Conservation (phyloP, 2,329 filamentous ascomycete species). For the Anthostomella pinea region DNA sequence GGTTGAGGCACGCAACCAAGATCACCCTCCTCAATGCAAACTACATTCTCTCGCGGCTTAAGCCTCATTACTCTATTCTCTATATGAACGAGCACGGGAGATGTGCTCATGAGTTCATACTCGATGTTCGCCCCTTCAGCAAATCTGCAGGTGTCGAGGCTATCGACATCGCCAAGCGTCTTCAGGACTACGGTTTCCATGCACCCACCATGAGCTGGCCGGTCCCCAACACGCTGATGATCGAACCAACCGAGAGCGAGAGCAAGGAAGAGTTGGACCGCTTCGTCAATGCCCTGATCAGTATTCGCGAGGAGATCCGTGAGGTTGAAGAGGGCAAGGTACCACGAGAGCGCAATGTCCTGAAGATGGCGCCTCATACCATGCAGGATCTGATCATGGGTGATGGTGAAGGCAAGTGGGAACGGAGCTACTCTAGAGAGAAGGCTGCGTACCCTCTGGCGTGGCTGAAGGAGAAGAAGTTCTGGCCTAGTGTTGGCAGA, state of each 20-base stretch:
- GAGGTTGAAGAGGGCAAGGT: slow-evolving; percentile 77
- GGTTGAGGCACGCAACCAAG: slow-evolving; percentile 85
- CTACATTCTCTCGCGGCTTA: slow-evolving; percentile 87
- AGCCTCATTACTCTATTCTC: slow-evolving; percentile 83
- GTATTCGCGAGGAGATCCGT: slow-evolving; percentile 80
- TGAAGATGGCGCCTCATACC: slow-evolving; percentile 87
- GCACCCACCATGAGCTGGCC: slow-evolving; percentile 97
- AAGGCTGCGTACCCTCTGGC: slow-evolving; percentile 82
- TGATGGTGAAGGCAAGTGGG: slow-evolving; percentile 63
- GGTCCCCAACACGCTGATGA: slow-evolving; percentile 93
- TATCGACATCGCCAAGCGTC: slow-evolving; percentile 92
- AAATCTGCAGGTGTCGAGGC: slow-evolving; percentile 81
- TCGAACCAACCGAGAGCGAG: slow-evolving; percentile 94
- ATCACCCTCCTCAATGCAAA: slow-evolving; percentile 95
- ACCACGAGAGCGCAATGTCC: slow-evolving; percentile 73
- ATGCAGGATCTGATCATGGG: slow-evolving; percentile 73
- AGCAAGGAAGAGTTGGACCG: slow-evolving; percentile 89
- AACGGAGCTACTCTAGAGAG: slow-evolving; percentile 76
- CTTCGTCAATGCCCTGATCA: slow-evolving; percentile 86
- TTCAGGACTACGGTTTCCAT: slow-evolving; percentile 97
- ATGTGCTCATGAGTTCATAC: slow-evolving; percentile 96
- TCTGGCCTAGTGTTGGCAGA: slow-evolving; percentile 86
- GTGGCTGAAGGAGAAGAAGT: slow-evolving; percentile 91
- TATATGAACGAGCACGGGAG: slow-evolving; percentile 87
- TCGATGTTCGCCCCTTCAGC: slow-evolving; percentile 83